Base-by-base conservation (phyloP, 305 asterid species). In the Fraxinus velutina region DNA sequence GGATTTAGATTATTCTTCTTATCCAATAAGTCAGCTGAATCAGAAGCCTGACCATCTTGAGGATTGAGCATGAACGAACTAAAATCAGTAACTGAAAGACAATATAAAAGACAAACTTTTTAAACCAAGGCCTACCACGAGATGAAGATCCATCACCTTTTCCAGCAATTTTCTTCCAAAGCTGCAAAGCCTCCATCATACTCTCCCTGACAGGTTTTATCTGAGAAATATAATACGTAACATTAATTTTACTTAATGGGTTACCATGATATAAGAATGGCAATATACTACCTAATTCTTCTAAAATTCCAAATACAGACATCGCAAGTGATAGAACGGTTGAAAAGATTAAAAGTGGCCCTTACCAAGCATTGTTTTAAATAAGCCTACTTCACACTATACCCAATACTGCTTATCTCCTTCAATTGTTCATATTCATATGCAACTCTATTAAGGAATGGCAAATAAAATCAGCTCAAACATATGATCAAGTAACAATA, bases 181-280 rank as follows among this genome's bases (percentile, higher is more conserved):
- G 92, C 89, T 88, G 98, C 92, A 96, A 88, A 78, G 99, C 99
- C 89, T 96, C 98, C 6, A 82, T 87, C 89, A 96, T 86, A 84
- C 97, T 92, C 84, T 96, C 99, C 89, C 99, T 88, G 66, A 88
- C 99, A 3, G 99, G 98, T 86, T 93, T 96, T 83, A 96, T 88
- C 99, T 96, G 89, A 83, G 79, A 80, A 79, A 24, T 27, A 12
- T 2, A 66, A 75, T 66, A 60, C 39, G 32, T 72, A 73, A 36
- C 62, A 80, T 70, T 64, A 64, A 72, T 77, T 75, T 36, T 82
- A 82, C 73, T 75, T 33, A 75, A 75, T 13, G 73, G 27, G 29
- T 42, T 74, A 68, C 80, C 80, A 70, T 29, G 27, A 73, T 22
- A 44, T 10, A 29, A 79, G 71, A 37, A 77, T 27, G 73, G 78